Evolutionary conservation across 208 protist genomes (phyloP).

Genomic region (Crithidia brevicula): DNA sequence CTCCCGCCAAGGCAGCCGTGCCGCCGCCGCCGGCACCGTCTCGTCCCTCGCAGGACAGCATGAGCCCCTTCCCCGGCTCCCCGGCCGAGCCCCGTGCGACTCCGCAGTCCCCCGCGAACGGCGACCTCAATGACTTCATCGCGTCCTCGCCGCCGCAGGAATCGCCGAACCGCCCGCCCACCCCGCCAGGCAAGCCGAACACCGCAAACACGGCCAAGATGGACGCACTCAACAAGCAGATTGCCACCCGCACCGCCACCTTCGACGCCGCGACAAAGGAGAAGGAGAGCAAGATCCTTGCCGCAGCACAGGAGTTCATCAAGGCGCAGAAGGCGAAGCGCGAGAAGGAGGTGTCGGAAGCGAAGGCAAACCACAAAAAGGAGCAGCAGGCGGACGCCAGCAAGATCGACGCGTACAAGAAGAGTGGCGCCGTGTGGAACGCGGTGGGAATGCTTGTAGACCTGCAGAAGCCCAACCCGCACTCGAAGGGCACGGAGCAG

Average conservation of each 20-base stretch:
- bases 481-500: conserved; percentile 83
- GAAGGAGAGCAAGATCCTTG: conserved; percentile 59
- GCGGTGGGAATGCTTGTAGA: conserved; percentile 76
- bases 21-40: not conserved
- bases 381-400: conserved; percentile 52
- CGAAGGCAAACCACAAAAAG: conserved; percentile 56
- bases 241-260: conserved; percentile 58
- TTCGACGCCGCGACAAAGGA: conserved; percentile 65
- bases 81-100: conserved; percentile 21
- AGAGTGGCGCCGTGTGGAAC: conserved; percentile 72
- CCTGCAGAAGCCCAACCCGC: conserved; percentile 76
- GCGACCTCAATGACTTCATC: conserved; percentile 15
- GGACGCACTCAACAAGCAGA: conserved; percentile 67
- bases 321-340: conserved; percentile 60
- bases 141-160: conserved; percentile 14
- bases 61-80: conserved; percentile 15
- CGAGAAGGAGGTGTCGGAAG: conserved; percentile 56
- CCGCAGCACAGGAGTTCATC: conserved; percentile 73
- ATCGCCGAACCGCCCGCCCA: conserved; percentile 19
- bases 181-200: conserved; percentile 23
- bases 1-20: not conserved
- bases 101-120: conserved; percentile 7
- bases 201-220: conserved; percentile 20
- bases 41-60: not conserved
- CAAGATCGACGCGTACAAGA: conserved; percentile 59